These are phyloP conservation scores for Fusarium annulatum DNA, from an alignment of 2,329 filamentous ascomycete species.

Conservation along the genomic window DNA sequence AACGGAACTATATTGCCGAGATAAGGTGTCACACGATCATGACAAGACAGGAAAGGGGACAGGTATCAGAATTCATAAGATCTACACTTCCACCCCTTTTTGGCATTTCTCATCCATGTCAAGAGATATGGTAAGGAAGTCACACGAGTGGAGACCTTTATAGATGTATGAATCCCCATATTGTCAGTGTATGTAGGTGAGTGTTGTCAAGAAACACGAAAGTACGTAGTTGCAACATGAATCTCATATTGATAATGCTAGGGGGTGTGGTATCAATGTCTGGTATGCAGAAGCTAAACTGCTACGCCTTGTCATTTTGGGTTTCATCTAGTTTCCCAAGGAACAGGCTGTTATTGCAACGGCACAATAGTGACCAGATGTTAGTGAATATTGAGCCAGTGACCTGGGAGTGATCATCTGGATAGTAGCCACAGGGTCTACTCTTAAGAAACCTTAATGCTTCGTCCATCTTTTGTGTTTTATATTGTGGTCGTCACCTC, in stretches of 20 bases:
- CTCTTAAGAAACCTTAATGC: neutral
- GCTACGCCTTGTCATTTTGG: neutral
- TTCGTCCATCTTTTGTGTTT: neutral
- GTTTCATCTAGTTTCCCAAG: neutral
- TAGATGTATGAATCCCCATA: neutral
- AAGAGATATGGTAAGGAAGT: neutral
- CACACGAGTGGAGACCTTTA: no score
- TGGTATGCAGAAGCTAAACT: neutral
- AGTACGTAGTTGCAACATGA: neutral
- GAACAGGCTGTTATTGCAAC: neutral
- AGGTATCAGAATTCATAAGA: neutral
- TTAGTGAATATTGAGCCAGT: neutral
- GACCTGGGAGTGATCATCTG: neutral
- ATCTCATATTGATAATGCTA: neutral
- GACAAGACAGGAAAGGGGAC: neutral
- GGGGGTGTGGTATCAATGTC: neutral
- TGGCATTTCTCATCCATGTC: neutral
- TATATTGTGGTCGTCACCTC: neutral
- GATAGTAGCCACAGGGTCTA: neutral
- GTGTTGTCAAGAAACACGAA: neutral
- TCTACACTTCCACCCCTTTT: neutral
- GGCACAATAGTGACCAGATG: neutral
- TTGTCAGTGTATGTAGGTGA: no score
- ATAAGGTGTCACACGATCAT: neutral
- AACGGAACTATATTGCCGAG: neutral